Conservation (phyloP, 495 filamentous ascomycete genomes). For the Penicillium steckii region DNA sequence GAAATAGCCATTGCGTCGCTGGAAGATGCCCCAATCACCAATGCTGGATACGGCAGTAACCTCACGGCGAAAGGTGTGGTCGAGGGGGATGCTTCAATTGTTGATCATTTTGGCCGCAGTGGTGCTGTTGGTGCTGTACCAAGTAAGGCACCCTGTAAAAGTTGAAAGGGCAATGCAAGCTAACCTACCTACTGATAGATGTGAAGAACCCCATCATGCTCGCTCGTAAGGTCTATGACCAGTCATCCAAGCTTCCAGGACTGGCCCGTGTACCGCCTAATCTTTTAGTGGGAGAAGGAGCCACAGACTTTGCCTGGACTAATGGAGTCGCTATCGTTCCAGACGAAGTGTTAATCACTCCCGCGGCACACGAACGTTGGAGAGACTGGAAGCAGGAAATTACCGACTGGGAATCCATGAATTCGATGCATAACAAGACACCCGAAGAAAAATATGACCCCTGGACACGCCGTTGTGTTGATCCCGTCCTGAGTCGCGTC, state of each 20-base stretch:
- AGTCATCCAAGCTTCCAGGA: slow-evolving; percentile 67
- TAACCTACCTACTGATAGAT: slow-evolving; percentile 48
- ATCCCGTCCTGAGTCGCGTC: slow-evolving; percentile 1
- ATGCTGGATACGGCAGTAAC: slow-evolving; percentile 95
- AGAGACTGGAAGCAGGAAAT: slow-evolving; percentile 75
- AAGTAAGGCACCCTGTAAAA: slow-evolving; percentile 54
- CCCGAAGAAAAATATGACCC: background rate
- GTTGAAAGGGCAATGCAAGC: background rate
- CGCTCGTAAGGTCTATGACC: slow-evolving; percentile 78
- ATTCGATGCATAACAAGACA: background rate
- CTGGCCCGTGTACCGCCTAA: slow-evolving; percentile 90
- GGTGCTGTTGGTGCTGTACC: slow-evolving; percentile 88
- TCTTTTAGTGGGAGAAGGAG: slow-evolving; percentile 80
- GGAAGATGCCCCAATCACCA: slow-evolving; percentile 93
- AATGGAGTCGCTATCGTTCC: slow-evolving; percentile 67
- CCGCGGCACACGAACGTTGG: slow-evolving; percentile 70
- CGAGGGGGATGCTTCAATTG: slow-evolving; percentile 89
- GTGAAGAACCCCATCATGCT: slow-evolving; percentile 89
- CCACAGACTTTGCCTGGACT: slow-evolving; percentile 78
- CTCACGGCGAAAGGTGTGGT: slow-evolving; percentile 85
- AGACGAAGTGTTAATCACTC: slow-evolving; percentile 72
- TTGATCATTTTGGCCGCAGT: slow-evolving; percentile 87
- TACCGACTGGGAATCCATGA: slow-evolving; percentile 34
- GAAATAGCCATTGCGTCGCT: slow-evolving; percentile 84
- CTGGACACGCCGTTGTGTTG: background rate